Evolutionary conservation across 2,329 filamentous ascomycete species (phyloP), one percentile per base, ranked within the genome.

Genomic region (Neoascochyta sp.): DNA sequence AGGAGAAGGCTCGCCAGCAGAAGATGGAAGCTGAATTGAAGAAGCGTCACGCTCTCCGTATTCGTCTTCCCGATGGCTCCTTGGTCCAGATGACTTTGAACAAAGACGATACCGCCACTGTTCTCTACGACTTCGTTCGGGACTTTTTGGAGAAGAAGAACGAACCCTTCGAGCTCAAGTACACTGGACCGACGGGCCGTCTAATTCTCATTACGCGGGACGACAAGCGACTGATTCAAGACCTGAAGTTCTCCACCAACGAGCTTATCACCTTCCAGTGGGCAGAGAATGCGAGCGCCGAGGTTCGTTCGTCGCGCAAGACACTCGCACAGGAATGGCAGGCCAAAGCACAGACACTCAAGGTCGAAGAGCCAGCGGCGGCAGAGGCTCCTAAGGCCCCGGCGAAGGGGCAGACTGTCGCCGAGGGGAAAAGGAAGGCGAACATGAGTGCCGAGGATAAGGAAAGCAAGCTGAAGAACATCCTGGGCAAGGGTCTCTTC

Each of bases 31-130:
- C 75, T 4, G 73, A 89, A 38, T 78, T 75, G 28, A 44, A 58
- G 13, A 59, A 53, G 22, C 76, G 77, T 17, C 76, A 94, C 17
- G 74, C 78, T 16, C 73, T 96, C 42, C 87, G 85, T 43, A 76
- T 95, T 27, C 83, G 89, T 15, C 89, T 95, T 48, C 90, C 90
- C 0, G 89, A 96, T 57, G 85, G 89, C 47, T 84, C 80, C 34
- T 80, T 81, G 30, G 78, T 88, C 17, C 78, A 87, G 29, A 81
- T 81, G 65, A 74, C 72, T n/a, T 79, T 93, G 45, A 74, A 71
- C 2, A 77, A 78, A 12, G 60, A 69, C 1, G 81, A 89, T 30
- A 87, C 84, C 0, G 83, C 81, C 1, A 70, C 74, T 3, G 74
- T 76, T 28, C 68, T 98, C 2, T 87, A 96, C 63, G 68, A 71